Conservation (phyloP, 331 rosid genomes). For the Arachis monticola region DNA sequence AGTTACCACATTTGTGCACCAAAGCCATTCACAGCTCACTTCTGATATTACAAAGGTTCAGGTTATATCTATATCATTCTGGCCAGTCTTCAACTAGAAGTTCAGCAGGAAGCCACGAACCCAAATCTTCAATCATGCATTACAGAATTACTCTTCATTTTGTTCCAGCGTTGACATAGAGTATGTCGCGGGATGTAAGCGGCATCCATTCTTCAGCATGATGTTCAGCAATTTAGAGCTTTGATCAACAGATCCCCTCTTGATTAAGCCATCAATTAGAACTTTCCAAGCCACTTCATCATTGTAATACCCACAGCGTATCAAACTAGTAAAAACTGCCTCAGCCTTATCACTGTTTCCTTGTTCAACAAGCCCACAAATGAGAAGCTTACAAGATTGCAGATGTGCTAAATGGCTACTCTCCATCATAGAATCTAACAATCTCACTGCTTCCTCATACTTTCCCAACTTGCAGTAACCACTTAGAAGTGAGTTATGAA, state of each 20-base stretch:
- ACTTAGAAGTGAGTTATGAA: conserved; percentile 54
- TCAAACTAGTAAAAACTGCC: conserved; percentile 49
- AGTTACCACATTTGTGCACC: conserved; percentile 5
- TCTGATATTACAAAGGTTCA: conserved; percentile 29
- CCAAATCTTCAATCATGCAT: conserved; percentile 28
- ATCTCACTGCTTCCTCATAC: conserved; percentile 50
- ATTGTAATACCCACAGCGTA: conserved; percentile 56
- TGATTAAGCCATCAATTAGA: conserved; percentile 64
- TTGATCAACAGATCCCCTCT: conserved; percentile 51
- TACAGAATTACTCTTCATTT: conserved; percentile 28
- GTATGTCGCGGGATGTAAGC: conserved; percentile 61
- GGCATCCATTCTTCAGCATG: conserved; percentile 60
- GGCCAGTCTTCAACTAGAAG: conserved; percentile 32
- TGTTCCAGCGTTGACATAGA: conserved; percentile 56
- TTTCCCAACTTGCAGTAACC: conserved; percentile 53
- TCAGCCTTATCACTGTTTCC: conserved; percentile 58
- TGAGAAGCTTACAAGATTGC: conserved; percentile 51
- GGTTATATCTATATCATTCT: conserved; percentile 29
- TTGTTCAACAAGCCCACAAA: conserved; percentile 58
- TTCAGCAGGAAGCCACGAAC: conserved; percentile 29
- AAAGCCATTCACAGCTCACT: conserved; percentile 32
- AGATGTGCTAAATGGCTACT: conserved; percentile 55
- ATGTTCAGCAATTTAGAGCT: conserved; percentile 56
- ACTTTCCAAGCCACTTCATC: conserved; percentile 74
- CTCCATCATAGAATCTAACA: conserved; percentile 55